phyloP scores from a whole-genome alignment of 441 rosid species.

The Gossypium lobatum region DNA sequence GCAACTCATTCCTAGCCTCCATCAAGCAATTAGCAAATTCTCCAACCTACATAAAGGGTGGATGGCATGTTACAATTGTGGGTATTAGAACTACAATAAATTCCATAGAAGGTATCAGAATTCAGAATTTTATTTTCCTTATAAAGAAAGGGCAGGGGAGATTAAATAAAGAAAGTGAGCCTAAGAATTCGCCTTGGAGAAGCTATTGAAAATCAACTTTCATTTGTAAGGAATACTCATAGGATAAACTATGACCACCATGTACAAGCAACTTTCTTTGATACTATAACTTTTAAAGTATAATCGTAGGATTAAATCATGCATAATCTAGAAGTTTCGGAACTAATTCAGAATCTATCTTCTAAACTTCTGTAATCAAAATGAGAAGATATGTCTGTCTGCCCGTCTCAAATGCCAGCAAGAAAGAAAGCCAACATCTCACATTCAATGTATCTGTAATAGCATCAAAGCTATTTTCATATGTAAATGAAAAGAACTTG shows the following conservation, averaged over 20 bases:
- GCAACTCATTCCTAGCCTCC: conserved; percentile 68
- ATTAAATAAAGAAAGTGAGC: neutral
- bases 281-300: neutral
- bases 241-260: neutral
- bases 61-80: neutral
- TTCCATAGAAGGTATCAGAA: neutral
- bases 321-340: neutral
- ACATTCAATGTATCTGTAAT: neutral
- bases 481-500: neutral
- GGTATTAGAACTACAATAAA: neutral
- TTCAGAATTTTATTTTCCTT: too few relatives aligned
- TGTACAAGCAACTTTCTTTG: neutral
- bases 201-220: too few relatives aligned
- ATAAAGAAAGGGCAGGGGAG: neutral
- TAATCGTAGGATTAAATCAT: neutral
- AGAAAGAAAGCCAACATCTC: neutral
- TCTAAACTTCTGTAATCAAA: neutral
- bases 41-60: conserved; percentile 48
- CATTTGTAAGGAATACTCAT: too few relatives aligned
- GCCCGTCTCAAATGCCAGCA: neutral
- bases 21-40: conserved; percentile 80
- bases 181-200: too few relatives aligned
- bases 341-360: neutral
- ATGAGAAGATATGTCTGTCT: too few relatives aligned
- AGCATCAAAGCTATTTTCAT: neutral